Evolutionary conservation across 192 early-diverging fungal species (phyloP), one percentile per base, ranked within the genome.

Genomic region (Podila verticillata): DNA sequence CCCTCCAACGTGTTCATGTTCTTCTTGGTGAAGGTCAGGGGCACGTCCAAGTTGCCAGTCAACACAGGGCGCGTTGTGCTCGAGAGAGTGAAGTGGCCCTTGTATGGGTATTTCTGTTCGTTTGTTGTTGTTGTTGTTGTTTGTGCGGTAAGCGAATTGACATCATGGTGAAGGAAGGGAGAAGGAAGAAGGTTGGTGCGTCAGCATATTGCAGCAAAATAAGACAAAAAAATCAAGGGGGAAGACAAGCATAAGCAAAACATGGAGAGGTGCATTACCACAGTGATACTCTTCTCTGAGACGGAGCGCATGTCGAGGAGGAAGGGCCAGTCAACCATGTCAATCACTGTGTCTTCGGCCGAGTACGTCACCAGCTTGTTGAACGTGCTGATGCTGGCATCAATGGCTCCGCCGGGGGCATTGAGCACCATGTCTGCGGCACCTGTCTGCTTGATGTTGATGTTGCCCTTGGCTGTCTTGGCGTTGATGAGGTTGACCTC

Each of bases 101-200:
- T 54, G 51, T 54, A 54, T n/a, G 51, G 51, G 10, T 54, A 54
- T 54, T 54, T 54, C 51, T 54, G 51, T 54, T 24, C n/a, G n/a
- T 51, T 7, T 54, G 2, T n/a, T 19, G 22, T n/a, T n/a, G n/a
- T n/a, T n/a, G n/a, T n/a, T n/a, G n/a, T n/a, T n/a, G n/a, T n/a
- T n/a, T n/a, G n/a, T n/a, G n/a, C n/a, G n/a, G n/a, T n/a, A 54
- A n/a, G 24, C 22, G 51, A 8, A n/a, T 54, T 44, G 39, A 44
- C 51, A 54, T 24, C 51, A 54, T 24, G 51, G 24, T 2, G 3
- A 54, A 26, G 17, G n/a, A 12, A 12, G 17, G 19, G 51, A n/a
- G 24, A 10, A n/a, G 51, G 22, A 19, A 19, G 49, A 51, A 4
- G 49, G 24, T 24, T 54, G 24, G 22, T n/a, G 20, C 51, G 7